phyloP scores from a whole-genome alignment of 164 flowering plant genomes.

The Echeveria elegans region DNA sequence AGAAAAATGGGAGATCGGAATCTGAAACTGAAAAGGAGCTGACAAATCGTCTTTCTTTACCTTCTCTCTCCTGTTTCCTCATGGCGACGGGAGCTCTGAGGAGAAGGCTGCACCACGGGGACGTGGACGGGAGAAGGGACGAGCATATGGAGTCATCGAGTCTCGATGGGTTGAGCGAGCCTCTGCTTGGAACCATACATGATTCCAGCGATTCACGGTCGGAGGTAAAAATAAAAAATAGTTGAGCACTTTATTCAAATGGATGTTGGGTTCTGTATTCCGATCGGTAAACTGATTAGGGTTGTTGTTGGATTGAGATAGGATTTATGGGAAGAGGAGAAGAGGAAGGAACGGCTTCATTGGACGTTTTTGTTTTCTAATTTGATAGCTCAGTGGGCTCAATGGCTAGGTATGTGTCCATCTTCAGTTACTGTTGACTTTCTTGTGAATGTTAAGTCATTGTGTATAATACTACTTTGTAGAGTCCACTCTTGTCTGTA shows the following conservation, averaged over 20 bases:
- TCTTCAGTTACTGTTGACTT: background rate
- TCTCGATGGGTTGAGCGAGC: constrained; percentile 47
- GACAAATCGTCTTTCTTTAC: background rate
- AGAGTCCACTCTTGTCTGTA: too few relatives aligned
- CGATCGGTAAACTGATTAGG: background rate
- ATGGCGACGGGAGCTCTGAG: constrained; percentile 56
- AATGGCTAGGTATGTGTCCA: constrained; percentile 62
- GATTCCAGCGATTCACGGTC: constrained; percentile 21
- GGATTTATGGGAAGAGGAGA: constrained; percentile 44
- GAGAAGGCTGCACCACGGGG: constrained; percentile 70
- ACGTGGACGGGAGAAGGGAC: constrained; percentile 48
- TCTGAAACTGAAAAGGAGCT: background rate
- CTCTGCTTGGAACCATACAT: constrained; percentile 43
- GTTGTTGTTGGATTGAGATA: constrained; percentile 20
- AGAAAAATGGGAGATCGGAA: constrained; percentile 4
- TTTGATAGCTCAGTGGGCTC: constrained; percentile 87
- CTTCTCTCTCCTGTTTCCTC: constrained; percentile 7
- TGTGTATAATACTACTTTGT: too few relatives aligned
- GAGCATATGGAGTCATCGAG: constrained; percentile 37
- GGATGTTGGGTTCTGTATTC: background rate
- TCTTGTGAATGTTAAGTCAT: too few relatives aligned
- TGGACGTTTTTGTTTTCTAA: constrained; percentile 70
- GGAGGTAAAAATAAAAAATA: constrained; percentile 25
- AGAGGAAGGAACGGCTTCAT: constrained; percentile 42
- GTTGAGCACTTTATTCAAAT: background rate